A percentile compares a stretch with the other conserved stretches of the same genome.
These are phyloP conservation scores for Camelina sativa DNA, from an alignment of 345 rosid species.

Conservation along the genomic window DNA sequence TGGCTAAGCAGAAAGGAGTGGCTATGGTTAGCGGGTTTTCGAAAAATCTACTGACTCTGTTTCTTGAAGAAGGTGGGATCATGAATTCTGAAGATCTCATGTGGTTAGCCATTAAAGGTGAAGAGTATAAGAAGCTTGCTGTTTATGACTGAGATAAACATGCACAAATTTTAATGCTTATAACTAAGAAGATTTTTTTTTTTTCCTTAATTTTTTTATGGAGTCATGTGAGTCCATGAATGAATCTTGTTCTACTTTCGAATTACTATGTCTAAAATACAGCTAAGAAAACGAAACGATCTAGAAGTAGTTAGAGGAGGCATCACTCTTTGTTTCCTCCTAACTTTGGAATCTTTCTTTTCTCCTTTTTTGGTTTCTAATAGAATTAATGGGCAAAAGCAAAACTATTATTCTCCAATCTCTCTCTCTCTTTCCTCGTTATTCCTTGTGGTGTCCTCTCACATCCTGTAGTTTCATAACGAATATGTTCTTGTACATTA, in stretches of 20 bases:
- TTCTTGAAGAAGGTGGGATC: conserved; percentile 47
- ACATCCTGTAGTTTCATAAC: conserved; percentile 35
- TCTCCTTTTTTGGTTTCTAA: conserved; percentile 25
- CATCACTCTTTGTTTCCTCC: conserved; percentile 35
- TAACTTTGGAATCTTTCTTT: conserved; percentile 38
- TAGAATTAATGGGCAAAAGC: conserved; percentile 26
- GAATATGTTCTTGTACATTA: conserved; percentile 37
- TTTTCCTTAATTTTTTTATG: no score
- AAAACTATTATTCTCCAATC: conserved; percentile 35
- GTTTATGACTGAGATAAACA: conserved; percentile 34
- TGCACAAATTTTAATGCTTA: conserved; percentile 2
- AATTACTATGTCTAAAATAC: neutral
- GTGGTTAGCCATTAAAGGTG: conserved; percentile 44
- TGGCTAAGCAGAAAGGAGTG: conserved; percentile 41
- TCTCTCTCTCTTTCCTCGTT: conserved; percentile 12
- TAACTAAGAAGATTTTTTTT: no score
- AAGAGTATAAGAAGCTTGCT: conserved; percentile 44
- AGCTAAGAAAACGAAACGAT: conserved; percentile 17
- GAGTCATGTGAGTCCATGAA: conserved; percentile 9
- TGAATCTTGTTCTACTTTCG: neutral
- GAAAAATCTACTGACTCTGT: conserved; percentile 48
- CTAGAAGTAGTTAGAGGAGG: conserved; percentile 22
- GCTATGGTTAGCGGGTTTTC: conserved; percentile 54
- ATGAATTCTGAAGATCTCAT: conserved; percentile 45
- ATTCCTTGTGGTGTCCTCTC: conserved; percentile 47